Base-by-base conservation (phyloP, 371 early-diverging fungal species). In the Mucor mucedo region DNA sequence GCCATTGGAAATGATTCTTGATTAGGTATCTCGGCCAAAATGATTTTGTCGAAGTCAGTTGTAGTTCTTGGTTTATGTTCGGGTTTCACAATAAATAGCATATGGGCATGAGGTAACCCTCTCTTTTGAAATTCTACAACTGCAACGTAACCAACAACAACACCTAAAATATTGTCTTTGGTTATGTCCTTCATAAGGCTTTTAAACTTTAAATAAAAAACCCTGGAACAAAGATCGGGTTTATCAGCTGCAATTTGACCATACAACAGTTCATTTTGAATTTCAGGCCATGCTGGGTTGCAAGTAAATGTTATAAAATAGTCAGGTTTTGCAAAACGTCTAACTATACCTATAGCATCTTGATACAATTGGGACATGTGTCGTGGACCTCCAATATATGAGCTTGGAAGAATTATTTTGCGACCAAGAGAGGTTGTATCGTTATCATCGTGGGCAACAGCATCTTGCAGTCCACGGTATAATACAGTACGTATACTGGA, bases 221-320 rank as follows among this genome's bases (percentile, higher is more conserved):
- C 58, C 1, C 66, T 62, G 11, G 52, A 40, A 7, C 44, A 58
- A 28, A 75, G 52, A 50, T 71, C 70, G 10, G 65, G 68, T 6
- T 66, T 7, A 42, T 73, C 73, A 14, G 52, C 4, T 1, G 70
- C 55, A 0, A n/a, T 39, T 55, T 65, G 60, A 0, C 59, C 60
- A 40, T 38, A 29, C 0, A 56, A 2, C 1, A 78, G 62, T 14
- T 68, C 63, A 4, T 55, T 41, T 14, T 16, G 13, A 4, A 78
- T 72, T 28, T 74, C 71, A 7, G 58, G 66, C 74, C 77, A 77
- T 5, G 13, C 32, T 0, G 77, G 72, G 35, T 77, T 75, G 39
- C 76, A 75, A 0, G 69, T 80, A n/a, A 80, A 66, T 2, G 76
- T 76, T 6, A 77, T 65, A 35, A 77, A 73, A 0, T 60, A 55